Evolutionary conservation across 2,329 filamentous ascomycete genomes (phyloP), one percentile per base, ranked within the genome.

Genomic region (Fusarium transvaalense): DNA sequence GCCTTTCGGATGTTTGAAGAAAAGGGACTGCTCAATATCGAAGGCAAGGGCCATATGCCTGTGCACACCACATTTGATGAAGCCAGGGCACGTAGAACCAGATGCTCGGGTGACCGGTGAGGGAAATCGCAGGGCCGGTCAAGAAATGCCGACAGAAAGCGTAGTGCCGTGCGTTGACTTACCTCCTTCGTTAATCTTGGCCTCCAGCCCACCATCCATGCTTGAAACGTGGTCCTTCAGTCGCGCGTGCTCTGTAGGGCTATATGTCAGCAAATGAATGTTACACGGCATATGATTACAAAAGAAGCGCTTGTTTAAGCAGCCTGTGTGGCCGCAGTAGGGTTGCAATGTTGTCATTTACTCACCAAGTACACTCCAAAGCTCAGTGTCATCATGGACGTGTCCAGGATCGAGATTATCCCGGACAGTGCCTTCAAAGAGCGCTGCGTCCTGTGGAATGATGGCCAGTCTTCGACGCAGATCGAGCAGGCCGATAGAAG

Each of bases 331-430:
- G 57, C 46, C 48, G 48, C 35, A 50, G 31, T 45, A 65, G 61
- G 61, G 50, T 61, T 68, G 67, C 53, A 68, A 61, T 54, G n/a
- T 29, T 56, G 51, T 46, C 38, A 35, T 64, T 59, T 56, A 64
- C 91, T 80, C 86, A 95, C 92, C 92, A 66, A 97, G 85, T 64
- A 97, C 94, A 77, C 92, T 97, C 96, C 96, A 99, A 34, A 99
- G 85, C 77, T 98, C 96, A 7, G 94, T 97, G 79, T 99, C 97
- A 79, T 97, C 95, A 76, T 97, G 94, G 56, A 97, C 93, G 78
- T 97, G 92, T 29, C 92, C 93, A 25, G 97, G 97, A 77, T 99
- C 96, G 38, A 98, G 86, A 76, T 99, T 99, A 80, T 99, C 96
- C 71, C 96, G 89, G 67, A 99, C 88, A 10, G 92, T 94, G 51